Conservation (phyloP, 805 yeast species). For the Dipodascopsis uninucleata region DNA sequence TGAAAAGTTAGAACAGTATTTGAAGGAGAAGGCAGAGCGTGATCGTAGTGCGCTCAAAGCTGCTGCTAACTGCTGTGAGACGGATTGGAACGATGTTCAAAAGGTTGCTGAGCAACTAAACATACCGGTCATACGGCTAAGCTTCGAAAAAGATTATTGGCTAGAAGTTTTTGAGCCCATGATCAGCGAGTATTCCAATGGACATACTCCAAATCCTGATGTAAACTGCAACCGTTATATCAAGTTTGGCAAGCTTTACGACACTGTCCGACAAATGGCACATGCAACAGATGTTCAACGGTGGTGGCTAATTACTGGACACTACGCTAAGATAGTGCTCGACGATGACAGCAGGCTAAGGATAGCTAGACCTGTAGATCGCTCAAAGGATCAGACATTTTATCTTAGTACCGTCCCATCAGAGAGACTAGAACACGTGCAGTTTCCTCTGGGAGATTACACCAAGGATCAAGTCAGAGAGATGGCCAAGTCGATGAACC, state of each 20-base stretch:
- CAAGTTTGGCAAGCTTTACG: constrained; percentile 77
- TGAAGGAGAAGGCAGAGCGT: constrained; percentile 2
- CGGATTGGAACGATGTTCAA: constrained; percentile 84
- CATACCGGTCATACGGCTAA: constrained; percentile 71
- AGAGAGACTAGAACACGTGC: constrained; percentile 44
- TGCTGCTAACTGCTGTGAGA: constrained; percentile 50
- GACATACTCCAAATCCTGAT: constrained; percentile 93
- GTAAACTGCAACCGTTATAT: constrained; percentile 79
- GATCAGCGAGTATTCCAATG: constrained; percentile 65
- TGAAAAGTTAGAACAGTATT: background rate
- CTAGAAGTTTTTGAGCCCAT: constrained; percentile 86
- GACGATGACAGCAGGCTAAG: too few relatives aligned
- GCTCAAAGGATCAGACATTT: constrained; percentile 82
- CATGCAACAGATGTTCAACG: constrained; percentile 29
- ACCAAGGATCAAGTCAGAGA: constrained; percentile 70
- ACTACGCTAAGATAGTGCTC: constrained; percentile 43
- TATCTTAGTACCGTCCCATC: constrained; percentile 69
- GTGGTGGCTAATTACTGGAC: constrained; percentile 88
- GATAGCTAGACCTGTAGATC: constrained; percentile 48
- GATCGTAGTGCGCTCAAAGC: constrained; percentile 10
- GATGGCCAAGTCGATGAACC: constrained; percentile 52
- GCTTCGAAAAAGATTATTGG: constrained; percentile 93
- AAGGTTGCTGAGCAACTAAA: constrained; percentile 55
- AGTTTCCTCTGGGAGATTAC: constrained; percentile 79
- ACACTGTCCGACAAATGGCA: constrained; percentile 43